These are phyloP conservation scores for Globisporangium takayamanum DNA, from an alignment of 352 stramenopile genomes.

Conservation along the genomic window DNA sequence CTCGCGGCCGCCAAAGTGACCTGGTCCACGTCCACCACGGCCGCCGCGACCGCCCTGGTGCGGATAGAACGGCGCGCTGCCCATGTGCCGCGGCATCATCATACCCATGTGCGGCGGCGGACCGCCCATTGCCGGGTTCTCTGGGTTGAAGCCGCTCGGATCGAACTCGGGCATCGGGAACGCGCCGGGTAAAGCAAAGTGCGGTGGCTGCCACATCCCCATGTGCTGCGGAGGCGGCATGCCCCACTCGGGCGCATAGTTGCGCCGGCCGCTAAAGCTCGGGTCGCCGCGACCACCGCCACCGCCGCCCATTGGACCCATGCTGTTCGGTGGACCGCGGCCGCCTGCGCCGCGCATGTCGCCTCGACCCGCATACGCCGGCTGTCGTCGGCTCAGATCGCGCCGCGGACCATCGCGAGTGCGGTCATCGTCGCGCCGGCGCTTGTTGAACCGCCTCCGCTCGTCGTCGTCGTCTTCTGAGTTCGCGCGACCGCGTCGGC, in stretches of 20 bases:
- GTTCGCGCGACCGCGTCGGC: constrained; percentile 25
- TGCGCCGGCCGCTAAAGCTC: constrained; percentile 35
- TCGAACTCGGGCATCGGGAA: constrained; percentile 65
- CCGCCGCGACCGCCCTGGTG: constrained; percentile 30
- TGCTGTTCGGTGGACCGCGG: not conserved
- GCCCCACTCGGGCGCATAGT: constrained; percentile 60
- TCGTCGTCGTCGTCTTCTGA: constrained; percentile 57
- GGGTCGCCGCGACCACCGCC: constrained; percentile 14
- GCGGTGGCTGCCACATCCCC: constrained; percentile 57
- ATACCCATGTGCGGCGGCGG: constrained; percentile 42
- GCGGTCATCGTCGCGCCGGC: constrained; percentile 50
- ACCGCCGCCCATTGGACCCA: constrained; percentile 7
- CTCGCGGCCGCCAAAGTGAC: constrained; percentile 27
- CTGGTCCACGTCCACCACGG: constrained; percentile 20
- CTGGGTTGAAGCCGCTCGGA: constrained; percentile 55
- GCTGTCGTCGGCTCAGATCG: constrained; percentile 15
- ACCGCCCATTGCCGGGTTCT: constrained; percentile 53
- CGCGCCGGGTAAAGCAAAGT: constrained; percentile 32
- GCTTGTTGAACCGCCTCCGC: constrained; percentile 45
- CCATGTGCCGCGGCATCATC: constrained; percentile 62
- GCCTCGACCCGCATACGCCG: constrained; percentile 20
- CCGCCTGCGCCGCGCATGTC: constrained; percentile 23
- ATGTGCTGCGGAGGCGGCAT: constrained; percentile 51
- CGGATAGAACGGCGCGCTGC: constrained; percentile 43
- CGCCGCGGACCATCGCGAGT: constrained; percentile 15